Evolutionary conservation across 352 stramenopile species (phyloP), one percentile per base, ranked within the genome.

Genomic region (Phytophthora podocarpi): DNA sequence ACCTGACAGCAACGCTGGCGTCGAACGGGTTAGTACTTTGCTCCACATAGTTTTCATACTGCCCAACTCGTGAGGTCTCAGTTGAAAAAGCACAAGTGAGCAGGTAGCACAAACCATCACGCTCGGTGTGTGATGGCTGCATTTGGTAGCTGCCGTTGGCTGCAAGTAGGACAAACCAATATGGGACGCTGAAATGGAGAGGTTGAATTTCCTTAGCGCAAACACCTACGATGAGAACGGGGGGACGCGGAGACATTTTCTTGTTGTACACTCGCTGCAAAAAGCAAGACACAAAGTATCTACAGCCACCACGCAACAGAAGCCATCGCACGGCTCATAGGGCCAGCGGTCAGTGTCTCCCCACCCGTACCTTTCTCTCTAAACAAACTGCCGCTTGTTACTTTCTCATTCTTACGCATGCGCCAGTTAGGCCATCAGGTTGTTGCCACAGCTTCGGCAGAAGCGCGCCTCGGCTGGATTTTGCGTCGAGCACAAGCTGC

Each of bases 401-500:
- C 40, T 53, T 59, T 59, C 51, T 59, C 51, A 37, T 35, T 52
- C 32, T 67, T 45, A 55, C 36, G 27, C 32, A 52, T 59, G 6
- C 15, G 26, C 18, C 40, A 63, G 32, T 59, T 87, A 89, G 45
- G 63, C 72, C 52, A 81, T 83, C 41, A 93, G 64, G 39, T 85
- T 75, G 67, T 92, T 94, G 35, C 85, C 85, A 41, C 85, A 94
- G 53, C 67, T 90, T 59, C 85, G 78, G 70, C 85, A 94, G 59
- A 93, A 94, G 40, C 85, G 79, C 30, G 85, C 85, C 27, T 89
- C 74, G 2, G 67, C 79, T 15, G 85, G 85, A 68, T 94, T 94
- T 46, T 90, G 80, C 34, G 81, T 94, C 9, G 58, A 68, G 46
- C 85, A 94, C 60, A 76, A 67, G 59, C 72, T 86, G 67, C 85